phyloP scores from a whole-genome alignment of 176 grass and related monocot species.

The Musa troglodytarum region DNA sequence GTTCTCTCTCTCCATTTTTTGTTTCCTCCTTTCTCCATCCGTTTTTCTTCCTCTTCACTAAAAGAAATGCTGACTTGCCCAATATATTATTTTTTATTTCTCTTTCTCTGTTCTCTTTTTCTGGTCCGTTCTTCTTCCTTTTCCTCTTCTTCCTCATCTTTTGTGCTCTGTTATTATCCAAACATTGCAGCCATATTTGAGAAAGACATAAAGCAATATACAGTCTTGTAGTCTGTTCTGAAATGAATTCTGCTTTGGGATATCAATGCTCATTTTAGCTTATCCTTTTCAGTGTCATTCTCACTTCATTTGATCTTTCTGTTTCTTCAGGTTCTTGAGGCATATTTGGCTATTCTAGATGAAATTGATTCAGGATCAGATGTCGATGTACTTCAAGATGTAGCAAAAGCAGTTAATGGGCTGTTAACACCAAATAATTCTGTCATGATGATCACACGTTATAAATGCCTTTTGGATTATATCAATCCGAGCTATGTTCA shows the following conservation, averaged over 20 bases:
- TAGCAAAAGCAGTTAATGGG: conserved; percentile 71
- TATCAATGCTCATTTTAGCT: neutral
- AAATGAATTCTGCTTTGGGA: neutral
- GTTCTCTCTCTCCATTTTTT: too few relatives aligned
- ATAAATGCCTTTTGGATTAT: conserved; percentile 79
- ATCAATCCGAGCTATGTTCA: conserved; percentile 82
- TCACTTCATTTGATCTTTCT: conserved; percentile 17
- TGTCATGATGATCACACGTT: conserved; percentile 92
- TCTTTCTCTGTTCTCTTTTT: too few relatives aligned
- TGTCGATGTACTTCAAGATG: conserved; percentile 94
- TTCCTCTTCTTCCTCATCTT: too few relatives aligned
- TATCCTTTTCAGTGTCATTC: neutral
- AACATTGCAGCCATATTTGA: too few relatives aligned
- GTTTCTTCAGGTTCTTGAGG: conserved; percentile 62
- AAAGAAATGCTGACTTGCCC: too few relatives aligned
- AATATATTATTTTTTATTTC: too few relatives aligned
- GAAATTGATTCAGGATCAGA: conserved; percentile 96
- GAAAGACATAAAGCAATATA: too few relatives aligned
- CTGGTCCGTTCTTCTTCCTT: too few relatives aligned
- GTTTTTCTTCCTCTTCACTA: too few relatives aligned
- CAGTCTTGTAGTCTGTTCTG: neutral
- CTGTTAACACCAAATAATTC: conserved; percentile 71
- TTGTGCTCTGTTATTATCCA: too few relatives aligned
- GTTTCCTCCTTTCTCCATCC: too few relatives aligned
- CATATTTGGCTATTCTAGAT: conserved; percentile 92